Percentiles rank a stretch among this genome's conserved stretches.
phyloP scores from a whole-genome alignment of 805 yeast genomes.

The Yarrowia sp. region DNA sequence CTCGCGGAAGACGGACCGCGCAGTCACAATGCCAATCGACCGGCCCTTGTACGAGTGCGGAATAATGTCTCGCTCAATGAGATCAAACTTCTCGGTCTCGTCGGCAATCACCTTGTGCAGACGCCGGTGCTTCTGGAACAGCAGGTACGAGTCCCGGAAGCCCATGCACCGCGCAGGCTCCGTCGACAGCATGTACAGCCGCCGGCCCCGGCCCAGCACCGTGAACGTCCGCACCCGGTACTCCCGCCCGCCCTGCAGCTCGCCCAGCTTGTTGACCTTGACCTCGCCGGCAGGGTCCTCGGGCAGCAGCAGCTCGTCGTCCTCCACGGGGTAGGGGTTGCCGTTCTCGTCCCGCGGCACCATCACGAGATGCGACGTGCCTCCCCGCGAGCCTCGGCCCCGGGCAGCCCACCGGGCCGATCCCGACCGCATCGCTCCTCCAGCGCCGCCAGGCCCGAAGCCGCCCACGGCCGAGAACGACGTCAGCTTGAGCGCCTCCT shows the following conservation, averaged over 20 bases:
- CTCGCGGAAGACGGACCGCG: slow-evolving; percentile 85
- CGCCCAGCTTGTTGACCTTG: slow-evolving; percentile 74
- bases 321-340: slow-evolving; percentile 63
- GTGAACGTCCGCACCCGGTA: slow-evolving; percentile 62
- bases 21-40: slow-evolving; percentile 87
- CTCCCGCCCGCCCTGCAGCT: slow-evolving; percentile 72
- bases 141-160: slow-evolving; percentile 85
- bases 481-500: slow-evolving; percentile 42
- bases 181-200: slow-evolving; percentile 87
- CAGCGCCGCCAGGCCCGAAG: slow-evolving; percentile 41
- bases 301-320: slow-evolving; percentile 80
- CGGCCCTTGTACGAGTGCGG: slow-evolving; percentile 93
- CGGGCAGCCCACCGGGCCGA: slow-evolving; percentile 42
- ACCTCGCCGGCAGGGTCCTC: slow-evolving; percentile 80
- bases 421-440: slow-evolving; percentile 41
- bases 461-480: slow-evolving; percentile 41
- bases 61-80: slow-evolving; percentile 78
- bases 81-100: slow-evolving; percentile 80
- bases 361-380: slow-evolving; percentile 44
- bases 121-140: slow-evolving; percentile 84
- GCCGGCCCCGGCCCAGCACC: slow-evolving; percentile 64
- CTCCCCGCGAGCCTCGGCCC: slow-evolving; percentile 41
- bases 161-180: slow-evolving; percentile 97
- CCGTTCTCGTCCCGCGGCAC: slow-evolving; percentile 71
- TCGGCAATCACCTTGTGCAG: slow-evolving; percentile 75